Evolutionary conservation across 2,329 filamentous ascomycete species (phyloP).

Genomic region (Polytolypa hystricis): DNA sequence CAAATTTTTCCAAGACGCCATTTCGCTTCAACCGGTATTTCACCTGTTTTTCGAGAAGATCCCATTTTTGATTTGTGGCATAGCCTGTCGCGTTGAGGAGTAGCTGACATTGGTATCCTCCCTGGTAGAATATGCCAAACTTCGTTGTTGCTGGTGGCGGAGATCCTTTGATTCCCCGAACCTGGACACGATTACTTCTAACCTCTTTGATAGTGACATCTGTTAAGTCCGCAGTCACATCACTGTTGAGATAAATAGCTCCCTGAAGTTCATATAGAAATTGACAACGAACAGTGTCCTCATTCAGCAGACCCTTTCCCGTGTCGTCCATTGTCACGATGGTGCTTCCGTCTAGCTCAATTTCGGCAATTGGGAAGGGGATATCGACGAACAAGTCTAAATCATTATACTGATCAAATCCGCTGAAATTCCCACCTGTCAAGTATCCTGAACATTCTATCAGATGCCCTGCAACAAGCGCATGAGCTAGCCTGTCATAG

Average conservation of each 20-base stretch:
- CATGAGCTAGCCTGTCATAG: constrained; percentile 40
- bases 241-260: constrained; percentile 38
- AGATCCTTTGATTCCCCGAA: constrained; percentile 32
- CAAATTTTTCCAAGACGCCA: constrained; percentile 30
- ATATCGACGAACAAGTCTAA: constrained; percentile 34
- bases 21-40: constrained; percentile 32
- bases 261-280: constrained; percentile 42
- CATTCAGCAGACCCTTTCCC: constrained; percentile 32
- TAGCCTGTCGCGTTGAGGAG: constrained; percentile 40
- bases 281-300: constrained; percentile 35
- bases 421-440: constrained; percentile 34
- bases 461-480: constrained; percentile 21
- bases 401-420: constrained; percentile 34
- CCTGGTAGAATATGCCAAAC: constrained; percentile 40
- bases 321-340: constrained; percentile 40
- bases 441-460: constrained; percentile 21
- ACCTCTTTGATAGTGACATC: constrained; percentile 27
- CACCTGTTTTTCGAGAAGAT: constrained; percentile 39
- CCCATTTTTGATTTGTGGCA: constrained; percentile 38
- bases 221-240: constrained; percentile 32
- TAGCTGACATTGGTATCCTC: constrained; percentile 38
- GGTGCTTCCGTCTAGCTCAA: constrained; percentile 35
- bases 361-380: constrained; percentile 39
- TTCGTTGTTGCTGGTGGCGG: constrained; percentile 43
- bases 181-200: constrained; percentile 26